Evolutionary conservation across 2,329 filamentous ascomycete species (phyloP).

Genomic region (Trichoderma hamatum): DNA sequence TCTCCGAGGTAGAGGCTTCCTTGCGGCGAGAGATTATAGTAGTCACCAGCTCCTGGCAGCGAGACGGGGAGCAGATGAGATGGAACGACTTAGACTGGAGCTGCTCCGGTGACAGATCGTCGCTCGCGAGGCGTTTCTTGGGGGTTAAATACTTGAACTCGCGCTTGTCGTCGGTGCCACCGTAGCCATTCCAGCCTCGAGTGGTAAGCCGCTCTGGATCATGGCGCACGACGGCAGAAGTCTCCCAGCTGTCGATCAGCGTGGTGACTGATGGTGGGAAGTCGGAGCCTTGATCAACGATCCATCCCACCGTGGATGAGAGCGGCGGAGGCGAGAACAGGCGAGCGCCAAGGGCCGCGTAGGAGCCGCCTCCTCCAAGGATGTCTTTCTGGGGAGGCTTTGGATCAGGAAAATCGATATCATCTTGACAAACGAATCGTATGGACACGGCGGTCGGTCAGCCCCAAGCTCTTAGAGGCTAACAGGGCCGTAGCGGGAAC

Average conservation of each 20-base stretch:
- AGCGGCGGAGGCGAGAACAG: slow-evolving; percentile 73
- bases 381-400: slow-evolving; percentile 71
- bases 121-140: slow-evolving; percentile 77
- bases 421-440: slow-evolving; percentile 60
- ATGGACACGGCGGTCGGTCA: slow-evolving; percentile 17
- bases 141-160: slow-evolving; percentile 87
- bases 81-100: slow-evolving; percentile 79
- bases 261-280: slow-evolving; percentile 70
- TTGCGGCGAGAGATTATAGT: slow-evolving; percentile 66
- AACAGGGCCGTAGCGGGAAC: slow-evolving; percentile 12
- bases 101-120: slow-evolving; percentile 67
- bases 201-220: slow-evolving; percentile 75
- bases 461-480: slow-evolving; percentile 15
- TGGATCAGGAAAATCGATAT: slow-evolving; percentile 81
- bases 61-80: slow-evolving; percentile 77
- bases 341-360: slow-evolving; percentile 83
- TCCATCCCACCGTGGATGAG: slow-evolving; percentile 78
- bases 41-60: slow-evolving; percentile 75
- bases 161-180: slow-evolving; percentile 65
- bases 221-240: slow-evolving; percentile 69
- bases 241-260: slow-evolving; percentile 74
- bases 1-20: slow-evolving; percentile 39
- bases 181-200: slow-evolving; percentile 90
- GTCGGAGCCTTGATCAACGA: slow-evolving; percentile 86
- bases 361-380: slow-evolving; percentile 87